These are phyloP conservation scores for Botrytis hyacinthi DNA, from an alignment of 2,329 filamentous ascomycete species.

Conservation along the genomic window DNA sequence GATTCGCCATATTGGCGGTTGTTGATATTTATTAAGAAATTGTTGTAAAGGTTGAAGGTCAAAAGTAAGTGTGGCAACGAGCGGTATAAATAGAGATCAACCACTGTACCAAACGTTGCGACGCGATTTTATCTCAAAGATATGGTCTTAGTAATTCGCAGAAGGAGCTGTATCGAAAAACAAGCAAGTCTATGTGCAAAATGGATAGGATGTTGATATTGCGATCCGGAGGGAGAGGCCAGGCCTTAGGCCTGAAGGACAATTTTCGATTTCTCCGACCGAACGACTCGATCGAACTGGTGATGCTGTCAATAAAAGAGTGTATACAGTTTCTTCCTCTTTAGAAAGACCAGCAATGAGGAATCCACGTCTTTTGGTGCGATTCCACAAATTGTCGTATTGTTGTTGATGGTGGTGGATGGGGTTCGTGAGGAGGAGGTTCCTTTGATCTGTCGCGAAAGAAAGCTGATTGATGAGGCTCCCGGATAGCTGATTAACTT, in stretches of 20 bases:
- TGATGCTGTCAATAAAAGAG: constrained; percentile 30
- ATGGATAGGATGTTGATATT: constrained; percentile 29
- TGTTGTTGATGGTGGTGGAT: constrained; percentile 25
- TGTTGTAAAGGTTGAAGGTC: constrained; percentile 11
- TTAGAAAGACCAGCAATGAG: constrained; percentile 35
- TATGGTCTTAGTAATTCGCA: constrained; percentile 12
- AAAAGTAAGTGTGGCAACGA: constrained; percentile 22
- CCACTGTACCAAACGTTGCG: constrained; percentile 25
- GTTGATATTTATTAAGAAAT: constrained; percentile 20
- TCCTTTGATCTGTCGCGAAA: constrained; percentile 22
- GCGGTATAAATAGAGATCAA: constrained; percentile 23
- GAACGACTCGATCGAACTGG: constrained; percentile 30
- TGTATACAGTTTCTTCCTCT: constrained; percentile 35
- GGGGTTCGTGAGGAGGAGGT: constrained; percentile 18
- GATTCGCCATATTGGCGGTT: constrained; percentile 75
- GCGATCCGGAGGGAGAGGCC: constrained; percentile 36
- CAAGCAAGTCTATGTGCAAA: constrained; percentile 30
- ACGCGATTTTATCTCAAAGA: constrained; percentile 30
- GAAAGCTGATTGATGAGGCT: constrained; percentile 21
- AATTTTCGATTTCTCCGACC: constrained; percentile 30
- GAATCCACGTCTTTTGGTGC: constrained; percentile 40
- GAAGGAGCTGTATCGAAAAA: constrained; percentile 24
- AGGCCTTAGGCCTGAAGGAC: constrained; percentile 30
- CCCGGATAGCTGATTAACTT: constrained; percentile 1
- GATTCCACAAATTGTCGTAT: constrained; percentile 33